These are phyloP conservation scores for Amaranthus hypochondriacus DNA, from an alignment of 148 eudicot species.

Conservation along the genomic window DNA sequence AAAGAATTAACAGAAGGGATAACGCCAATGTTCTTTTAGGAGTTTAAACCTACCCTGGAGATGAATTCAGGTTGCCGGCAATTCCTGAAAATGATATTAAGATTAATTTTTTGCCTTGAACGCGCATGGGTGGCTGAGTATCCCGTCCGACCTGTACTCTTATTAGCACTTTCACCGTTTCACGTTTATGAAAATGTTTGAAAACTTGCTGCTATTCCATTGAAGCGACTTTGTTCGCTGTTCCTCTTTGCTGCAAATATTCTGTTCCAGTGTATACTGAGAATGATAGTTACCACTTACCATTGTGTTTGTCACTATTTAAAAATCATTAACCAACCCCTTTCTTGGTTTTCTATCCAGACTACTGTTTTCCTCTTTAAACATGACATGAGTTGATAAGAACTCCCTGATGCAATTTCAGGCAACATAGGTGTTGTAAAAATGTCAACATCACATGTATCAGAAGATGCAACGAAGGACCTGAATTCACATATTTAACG, in stretches of 20 bases:
- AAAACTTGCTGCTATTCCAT: background rate
- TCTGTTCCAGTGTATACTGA: background rate
- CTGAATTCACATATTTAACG: background rate
- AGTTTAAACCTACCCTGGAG: background rate
- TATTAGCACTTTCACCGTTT: background rate
- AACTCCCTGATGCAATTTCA: conserved; percentile 2
- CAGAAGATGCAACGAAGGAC: background rate
- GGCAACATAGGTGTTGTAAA: background rate
- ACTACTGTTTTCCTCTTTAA: background rate
- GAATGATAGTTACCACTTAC: background rate
- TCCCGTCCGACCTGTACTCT: background rate
- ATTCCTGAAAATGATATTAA: background rate
- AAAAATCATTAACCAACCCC: background rate
- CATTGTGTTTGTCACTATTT: background rate
- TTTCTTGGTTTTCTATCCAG: background rate
- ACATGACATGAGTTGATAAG: background rate
- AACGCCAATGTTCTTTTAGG: background rate
- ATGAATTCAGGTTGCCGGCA: background rate
- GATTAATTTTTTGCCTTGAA: background rate
- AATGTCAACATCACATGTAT: background rate
- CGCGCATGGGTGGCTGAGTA: background rate
- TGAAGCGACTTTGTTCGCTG: no score
- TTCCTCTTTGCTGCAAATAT: background rate
- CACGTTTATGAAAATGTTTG: background rate
- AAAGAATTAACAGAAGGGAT: background rate